Evolutionary conservation across 805 yeast species (phyloP).

Genomic region (Sugiyamaella lignohabitans): DNA sequence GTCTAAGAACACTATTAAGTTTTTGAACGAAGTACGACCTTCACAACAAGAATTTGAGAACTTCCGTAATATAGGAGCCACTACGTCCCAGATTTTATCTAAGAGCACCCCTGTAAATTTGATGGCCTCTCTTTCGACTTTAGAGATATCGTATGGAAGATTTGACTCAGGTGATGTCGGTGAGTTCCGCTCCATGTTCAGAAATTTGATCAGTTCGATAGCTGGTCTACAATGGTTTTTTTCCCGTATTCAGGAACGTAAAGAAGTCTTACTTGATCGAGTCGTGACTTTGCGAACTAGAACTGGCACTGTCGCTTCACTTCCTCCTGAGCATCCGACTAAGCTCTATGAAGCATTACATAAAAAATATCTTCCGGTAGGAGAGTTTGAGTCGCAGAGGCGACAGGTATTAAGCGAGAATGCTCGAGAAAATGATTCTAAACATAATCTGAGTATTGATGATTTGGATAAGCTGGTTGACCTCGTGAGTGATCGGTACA

Average conservation of each 20-base stretch:
- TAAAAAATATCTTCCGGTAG: conserved; percentile 17
- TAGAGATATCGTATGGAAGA: conserved; percentile 25
- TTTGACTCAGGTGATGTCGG: conserved; percentile 23
- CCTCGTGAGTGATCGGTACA: background rate
- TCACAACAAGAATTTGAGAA: conserved; percentile 10
- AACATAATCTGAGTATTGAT: conserved; percentile 2
- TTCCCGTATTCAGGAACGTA: conserved; percentile 12
- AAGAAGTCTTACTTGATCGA: conserved; percentile 4
- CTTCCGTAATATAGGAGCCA: background rate
- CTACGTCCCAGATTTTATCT: conserved; percentile 11
- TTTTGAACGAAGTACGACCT: conserved; percentile 15
- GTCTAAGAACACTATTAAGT: conserved; percentile 9
- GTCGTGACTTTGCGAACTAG: conserved; percentile 1
- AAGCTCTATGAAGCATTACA: conserved; percentile 11
- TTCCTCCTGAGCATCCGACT: background rate
- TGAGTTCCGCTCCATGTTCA: conserved; percentile 22
- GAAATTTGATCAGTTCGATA: conserved; percentile 19
- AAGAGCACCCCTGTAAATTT: conserved; percentile 14
- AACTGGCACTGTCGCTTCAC: background rate
- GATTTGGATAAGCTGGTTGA: conserved; percentile 14
- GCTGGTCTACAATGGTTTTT: conserved; percentile 23
- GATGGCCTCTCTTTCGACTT: conserved; percentile 7
- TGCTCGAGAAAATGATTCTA: background rate
- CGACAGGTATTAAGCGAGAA: background rate
- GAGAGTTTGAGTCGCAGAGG: conserved; percentile 12